Conservation (phyloP, 495 filamentous ascomycete genomes). For the Penicillium silybi region DNA sequence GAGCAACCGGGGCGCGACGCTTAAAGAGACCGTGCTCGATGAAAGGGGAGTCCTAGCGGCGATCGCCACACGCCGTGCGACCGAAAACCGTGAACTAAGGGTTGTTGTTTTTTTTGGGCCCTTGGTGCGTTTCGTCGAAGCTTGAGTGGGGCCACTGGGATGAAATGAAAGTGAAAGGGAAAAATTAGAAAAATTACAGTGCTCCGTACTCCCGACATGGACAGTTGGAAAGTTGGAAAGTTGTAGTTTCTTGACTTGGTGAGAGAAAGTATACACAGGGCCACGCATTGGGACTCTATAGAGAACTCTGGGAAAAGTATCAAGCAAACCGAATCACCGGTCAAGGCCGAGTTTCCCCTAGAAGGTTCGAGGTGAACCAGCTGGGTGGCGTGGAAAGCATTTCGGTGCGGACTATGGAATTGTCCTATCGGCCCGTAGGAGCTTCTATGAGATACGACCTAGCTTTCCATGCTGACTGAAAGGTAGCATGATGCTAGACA, state of each 20-base stretch:
- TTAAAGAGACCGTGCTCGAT: background rate
- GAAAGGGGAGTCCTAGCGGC: constrained; percentile 36
- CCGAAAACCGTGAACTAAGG: constrained; percentile 12
- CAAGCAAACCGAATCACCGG: constrained; percentile 1
- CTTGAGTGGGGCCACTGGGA: background rate
- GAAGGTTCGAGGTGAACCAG: constrained; percentile 8
- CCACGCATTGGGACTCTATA: background rate
- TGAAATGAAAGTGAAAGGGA: background rate
- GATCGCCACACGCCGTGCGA: constrained; percentile 20
- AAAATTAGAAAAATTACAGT: background rate
- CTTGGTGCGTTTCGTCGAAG: background rate
- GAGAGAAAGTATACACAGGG: too few species aligned
- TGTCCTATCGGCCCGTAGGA: background rate
- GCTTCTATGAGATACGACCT: background rate
- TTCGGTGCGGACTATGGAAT: constrained; percentile 1
- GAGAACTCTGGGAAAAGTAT: background rate
- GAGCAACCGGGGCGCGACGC: background rate
- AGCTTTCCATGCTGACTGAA: background rate
- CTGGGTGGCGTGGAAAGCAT: constrained; percentile 2
- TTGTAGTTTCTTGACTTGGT: background rate
- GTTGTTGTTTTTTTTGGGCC: background rate
- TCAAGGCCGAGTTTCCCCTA: constrained; percentile 1
- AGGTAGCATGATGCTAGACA: background rate
- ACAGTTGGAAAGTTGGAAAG: background rate
- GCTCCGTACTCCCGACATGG: background rate